These are phyloP conservation scores for Boletellus ananiceps DNA, from an alignment of 768 basidiomycete genomes.

Conservation along the genomic window DNA sequence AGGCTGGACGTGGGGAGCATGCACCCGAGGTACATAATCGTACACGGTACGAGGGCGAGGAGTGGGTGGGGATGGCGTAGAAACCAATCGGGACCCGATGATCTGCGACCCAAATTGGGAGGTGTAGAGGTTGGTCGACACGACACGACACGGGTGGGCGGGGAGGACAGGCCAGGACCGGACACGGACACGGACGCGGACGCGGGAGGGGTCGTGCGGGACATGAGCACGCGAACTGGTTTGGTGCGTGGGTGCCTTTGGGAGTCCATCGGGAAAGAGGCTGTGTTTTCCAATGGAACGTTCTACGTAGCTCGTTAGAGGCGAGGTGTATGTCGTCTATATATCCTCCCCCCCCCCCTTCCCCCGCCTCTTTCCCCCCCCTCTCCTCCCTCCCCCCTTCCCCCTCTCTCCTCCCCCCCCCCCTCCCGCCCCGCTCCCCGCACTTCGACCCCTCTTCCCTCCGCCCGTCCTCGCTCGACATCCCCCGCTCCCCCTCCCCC, in stretches of 20 bases:
- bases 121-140: background rate
- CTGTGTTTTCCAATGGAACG: constrained; percentile 30
- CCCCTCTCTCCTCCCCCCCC: background rate
- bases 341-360: background rate
- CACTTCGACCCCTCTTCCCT: constrained; percentile 9
- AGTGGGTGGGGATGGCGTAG: constrained; percentile 18
- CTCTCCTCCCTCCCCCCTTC: background rate
- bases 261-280: constrained; percentile 17
- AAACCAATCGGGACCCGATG: constrained; percentile 10
- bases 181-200: background rate
- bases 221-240: background rate
- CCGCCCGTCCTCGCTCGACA: constrained; percentile 29
- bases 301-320: constrained; percentile 9
- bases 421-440: background rate
- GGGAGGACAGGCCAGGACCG: background rate
- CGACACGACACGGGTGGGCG: no score
- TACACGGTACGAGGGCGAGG: constrained; percentile 12
- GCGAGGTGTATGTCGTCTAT: background rate
- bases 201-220: no score
- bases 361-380: background rate
- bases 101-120: constrained; percentile 26
- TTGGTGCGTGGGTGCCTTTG: constrained; percentile 1
- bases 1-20: no score
- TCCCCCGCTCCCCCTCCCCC: constrained; percentile 27
- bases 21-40: constrained; percentile 9